Base-by-base conservation (phyloP, 441 rosid species). In the Euphorbia neoarborescens region DNA sequence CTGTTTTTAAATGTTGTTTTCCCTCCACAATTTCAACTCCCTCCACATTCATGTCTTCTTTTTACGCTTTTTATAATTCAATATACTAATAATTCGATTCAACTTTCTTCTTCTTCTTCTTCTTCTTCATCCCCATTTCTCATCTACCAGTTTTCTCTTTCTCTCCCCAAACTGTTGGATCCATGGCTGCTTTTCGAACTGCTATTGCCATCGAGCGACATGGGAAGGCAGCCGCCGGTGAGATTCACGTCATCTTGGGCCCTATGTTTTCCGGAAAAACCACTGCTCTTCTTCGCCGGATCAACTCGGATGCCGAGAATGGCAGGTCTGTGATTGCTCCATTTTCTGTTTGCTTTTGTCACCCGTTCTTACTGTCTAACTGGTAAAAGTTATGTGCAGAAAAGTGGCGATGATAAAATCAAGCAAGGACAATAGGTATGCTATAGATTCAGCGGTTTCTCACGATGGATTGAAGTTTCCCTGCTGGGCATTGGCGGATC, bases 231-330 rank as follows among this genome's bases (percentile, higher is more conserved):
- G 73, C 59, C 20, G 75, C 80, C 11, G 94, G 96, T 6, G 85
- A 90, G 70, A 69, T 94, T 42, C 97, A 94, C 71, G 92, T 94
- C 68, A 88, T 94, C 63, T 74, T 80, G 37, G 96, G 97, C 5
- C 96, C 97, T 61, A 90, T 94, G 97, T 94, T 94, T 15, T 89
- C 96, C 12, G 97, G 99, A 30, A 94, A 94, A 65, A 89, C 97
- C 66, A 94, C 96, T 3, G 86, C 95, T 22, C 94, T 94, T 40
- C 94, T 94, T 78, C 95, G 94, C 62, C 96, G 89, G 22, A 80
- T 90, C 83, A 82, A 78, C 42, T 84, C 87, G 1, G 97, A 86
- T 71, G 75, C 74, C 80, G 76, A 65, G 77, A 65, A 48, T 24
- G 97, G 96, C 79, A 83, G 90, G 96, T 93, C 14, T 44, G 70